Evolutionary conservation across 495 filamentous ascomycete genomes (phyloP).

Genomic region (Xylaria venustula): DNA sequence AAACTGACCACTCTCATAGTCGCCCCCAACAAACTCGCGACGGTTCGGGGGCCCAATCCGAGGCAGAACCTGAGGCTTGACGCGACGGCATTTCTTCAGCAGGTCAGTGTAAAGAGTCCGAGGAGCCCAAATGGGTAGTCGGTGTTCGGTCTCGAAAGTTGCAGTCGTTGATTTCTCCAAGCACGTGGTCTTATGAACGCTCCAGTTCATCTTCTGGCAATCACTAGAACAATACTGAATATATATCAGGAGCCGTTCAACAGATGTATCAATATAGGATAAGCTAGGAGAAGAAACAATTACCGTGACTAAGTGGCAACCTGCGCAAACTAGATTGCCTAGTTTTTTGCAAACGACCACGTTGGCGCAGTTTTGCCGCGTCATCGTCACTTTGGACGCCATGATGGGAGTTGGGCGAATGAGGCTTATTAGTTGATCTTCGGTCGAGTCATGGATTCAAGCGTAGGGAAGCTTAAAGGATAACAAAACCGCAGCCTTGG

Average conservation of each 20-base stretch:
- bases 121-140: conserved; percentile 4
- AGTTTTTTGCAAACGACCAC: neutral
- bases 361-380: neutral
- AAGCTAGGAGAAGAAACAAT: neutral
- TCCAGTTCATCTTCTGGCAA: neutral
- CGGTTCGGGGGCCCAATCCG: neutral
- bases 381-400: neutral
- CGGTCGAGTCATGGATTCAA: no score
- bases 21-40: neutral
- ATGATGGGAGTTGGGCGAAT: neutral
- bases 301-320: neutral
- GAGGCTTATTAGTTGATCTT: neutral
- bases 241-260: no score
- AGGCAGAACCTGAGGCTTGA: neutral
- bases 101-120: neutral
- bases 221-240: neutral
- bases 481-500: no score
- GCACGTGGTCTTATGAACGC: neutral
- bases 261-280: neutral
- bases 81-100: neutral
- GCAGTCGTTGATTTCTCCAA: neutral
- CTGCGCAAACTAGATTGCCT: neutral
- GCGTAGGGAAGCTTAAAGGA: no score
- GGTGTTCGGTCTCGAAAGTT: neutral
- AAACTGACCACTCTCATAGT: neutral